These are phyloP conservation scores for Spathaspora sp. DNA, from an alignment of 1,139 yeast species.

Conservation along the genomic window DNA sequence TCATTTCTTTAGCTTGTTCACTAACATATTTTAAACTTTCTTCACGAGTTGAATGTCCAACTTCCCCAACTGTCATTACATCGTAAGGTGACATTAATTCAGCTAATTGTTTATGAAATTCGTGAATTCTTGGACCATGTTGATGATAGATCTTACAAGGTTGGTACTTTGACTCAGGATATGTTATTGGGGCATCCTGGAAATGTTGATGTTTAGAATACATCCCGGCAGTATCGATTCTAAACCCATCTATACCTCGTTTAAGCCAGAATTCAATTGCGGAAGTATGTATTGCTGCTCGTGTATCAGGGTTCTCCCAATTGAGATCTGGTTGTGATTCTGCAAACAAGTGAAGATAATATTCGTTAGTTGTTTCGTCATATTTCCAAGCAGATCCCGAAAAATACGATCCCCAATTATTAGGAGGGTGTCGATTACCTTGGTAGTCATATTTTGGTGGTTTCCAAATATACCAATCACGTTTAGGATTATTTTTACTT, in stretches of 20 bases:
- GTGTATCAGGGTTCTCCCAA: constrained; percentile 54
- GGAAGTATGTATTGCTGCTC: constrained; percentile 49
- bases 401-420: constrained; percentile 54
- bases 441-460: constrained; percentile 43
- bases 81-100: constrained; percentile 45
- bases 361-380: constrained; percentile 52
- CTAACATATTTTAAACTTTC: constrained; percentile 47
- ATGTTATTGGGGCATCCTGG: constrained; percentile 48
- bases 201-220: constrained; percentile 49
- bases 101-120: constrained; percentile 53
- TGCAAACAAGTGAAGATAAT: constrained; percentile 53
- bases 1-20: constrained; percentile 48
- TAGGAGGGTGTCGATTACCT: constrained; percentile 53
- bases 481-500: constrained; percentile 49
- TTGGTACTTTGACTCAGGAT: constrained; percentile 42
- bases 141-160: constrained; percentile 30
- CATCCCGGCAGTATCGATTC: constrained; percentile 55
- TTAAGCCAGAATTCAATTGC: constrained; percentile 55
- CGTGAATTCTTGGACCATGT: constrained; percentile 56
- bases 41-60: constrained; percentile 42
- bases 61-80: constrained; percentile 58
- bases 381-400: constrained; percentile 57
- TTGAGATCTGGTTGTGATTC: constrained; percentile 56
- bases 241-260: constrained; percentile 56
- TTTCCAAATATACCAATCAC: constrained; percentile 64